Conservation (phyloP, 2,329 filamentous ascomycete genomes). For the Blastomyces parvus region DNA sequence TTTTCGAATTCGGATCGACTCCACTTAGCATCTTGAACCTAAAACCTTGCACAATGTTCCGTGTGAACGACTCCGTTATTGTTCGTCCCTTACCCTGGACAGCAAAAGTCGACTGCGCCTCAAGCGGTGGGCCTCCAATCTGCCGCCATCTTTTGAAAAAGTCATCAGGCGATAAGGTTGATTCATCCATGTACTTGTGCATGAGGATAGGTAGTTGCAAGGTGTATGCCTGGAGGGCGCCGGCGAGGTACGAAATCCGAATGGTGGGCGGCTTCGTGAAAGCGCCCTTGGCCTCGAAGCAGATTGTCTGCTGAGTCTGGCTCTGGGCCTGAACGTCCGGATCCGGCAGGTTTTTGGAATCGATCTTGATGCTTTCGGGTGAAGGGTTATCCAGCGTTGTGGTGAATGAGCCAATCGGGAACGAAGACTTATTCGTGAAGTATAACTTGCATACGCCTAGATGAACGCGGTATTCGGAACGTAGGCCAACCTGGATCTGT, state of each 20-base stretch:
- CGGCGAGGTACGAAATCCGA: constrained; percentile 86
- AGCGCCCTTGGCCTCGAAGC: constrained; percentile 77
- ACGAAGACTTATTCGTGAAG: constrained; percentile 87
- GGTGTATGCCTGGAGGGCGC: constrained; percentile 83
- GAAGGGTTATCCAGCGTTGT: constrained; percentile 72
- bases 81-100: constrained; percentile 51
- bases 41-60: constrained; percentile 69
- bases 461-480: constrained; percentile 90
- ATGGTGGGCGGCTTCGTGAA: constrained; percentile 84
- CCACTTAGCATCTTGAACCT: constrained; percentile 76
- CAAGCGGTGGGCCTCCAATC: constrained; percentile 78
- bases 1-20: constrained; percentile 87
- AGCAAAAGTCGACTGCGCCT: constrained; percentile 80
- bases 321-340: constrained; percentile 62
- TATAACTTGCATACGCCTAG: constrained; percentile 93
- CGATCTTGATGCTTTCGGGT: constrained; percentile 63
- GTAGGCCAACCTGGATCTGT: constrained; percentile 83
- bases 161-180: constrained; percentile 76
- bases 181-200: constrained; percentile 95
- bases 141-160: constrained; percentile 99
- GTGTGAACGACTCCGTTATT: constrained; percentile 61
- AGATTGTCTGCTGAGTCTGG: constrained; percentile 86
- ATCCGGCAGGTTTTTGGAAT: constrained; percentile 81
- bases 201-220: constrained; percentile 78
- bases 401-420: constrained; percentile 79